Evolutionary conservation across 2,329 filamentous ascomycete species (phyloP).

Genomic region (Phyllosticta citribraziliensis): DNA sequence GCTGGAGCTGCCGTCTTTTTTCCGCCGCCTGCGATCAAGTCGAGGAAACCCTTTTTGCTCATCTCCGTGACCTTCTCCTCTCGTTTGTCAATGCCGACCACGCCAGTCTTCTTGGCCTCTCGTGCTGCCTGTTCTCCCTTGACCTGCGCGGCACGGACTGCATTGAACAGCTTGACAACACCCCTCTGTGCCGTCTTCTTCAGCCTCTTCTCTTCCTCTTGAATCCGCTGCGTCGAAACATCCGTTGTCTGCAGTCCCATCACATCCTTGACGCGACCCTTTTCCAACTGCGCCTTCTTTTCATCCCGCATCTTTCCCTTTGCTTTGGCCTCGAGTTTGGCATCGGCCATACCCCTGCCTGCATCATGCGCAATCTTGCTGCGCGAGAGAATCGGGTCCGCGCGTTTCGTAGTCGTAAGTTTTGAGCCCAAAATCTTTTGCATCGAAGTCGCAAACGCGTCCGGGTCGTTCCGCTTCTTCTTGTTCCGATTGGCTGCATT

Average conservation of each 20-base stretch:
- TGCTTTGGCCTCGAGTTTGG: conserved; percentile 72
- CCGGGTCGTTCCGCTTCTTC: conserved; percentile 84
- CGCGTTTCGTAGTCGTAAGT: conserved; percentile 67
- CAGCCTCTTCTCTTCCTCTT: conserved; percentile 67
- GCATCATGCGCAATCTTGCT: conserved; percentile 65
- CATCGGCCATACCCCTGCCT: conserved; percentile 62
- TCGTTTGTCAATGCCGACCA: conserved; percentile 68
- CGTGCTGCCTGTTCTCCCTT: conserved; percentile 70
- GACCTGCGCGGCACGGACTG: conserved; percentile 84
- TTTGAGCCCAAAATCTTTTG: conserved; percentile 89
- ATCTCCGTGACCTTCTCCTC: conserved; percentile 91
- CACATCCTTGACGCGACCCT: conserved; percentile 81
- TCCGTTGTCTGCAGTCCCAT: conserved; percentile 50
- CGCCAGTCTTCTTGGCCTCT: conserved; percentile 57
- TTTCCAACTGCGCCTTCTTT: conserved; percentile 69
- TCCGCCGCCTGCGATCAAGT: conserved; percentile 61
- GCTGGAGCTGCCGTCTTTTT: conserved; percentile 26
- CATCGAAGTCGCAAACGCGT: conserved; percentile 84
- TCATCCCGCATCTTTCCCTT: conserved; percentile 69
- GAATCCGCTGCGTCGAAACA: conserved; percentile 41
- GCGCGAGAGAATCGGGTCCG: conserved; percentile 85
- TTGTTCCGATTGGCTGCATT: conserved; percentile 33
- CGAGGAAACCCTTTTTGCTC: conserved; percentile 92
- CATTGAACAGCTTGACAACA: conserved; percentile 95
- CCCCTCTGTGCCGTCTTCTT: conserved; percentile 84